Base-by-base conservation (phyloP, 768 basidiomycete species). In the Boletus insuetus region DNA sequence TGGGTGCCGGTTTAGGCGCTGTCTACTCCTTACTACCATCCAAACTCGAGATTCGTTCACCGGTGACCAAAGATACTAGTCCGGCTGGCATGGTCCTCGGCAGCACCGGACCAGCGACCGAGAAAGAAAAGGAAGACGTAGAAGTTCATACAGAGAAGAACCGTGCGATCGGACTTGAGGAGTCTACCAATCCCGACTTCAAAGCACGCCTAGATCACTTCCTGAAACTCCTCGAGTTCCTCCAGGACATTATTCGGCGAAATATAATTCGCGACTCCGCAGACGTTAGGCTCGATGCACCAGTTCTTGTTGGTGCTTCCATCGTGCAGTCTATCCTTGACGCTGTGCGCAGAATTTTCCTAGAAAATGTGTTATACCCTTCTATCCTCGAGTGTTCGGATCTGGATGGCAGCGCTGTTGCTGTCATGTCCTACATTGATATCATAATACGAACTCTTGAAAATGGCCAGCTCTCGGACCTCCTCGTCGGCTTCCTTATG, bases 351-450 rank as follows among this genome's bases (percentile, higher is more conserved):
- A 79, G 83, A 19, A 89, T 91, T 52, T 98, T 98, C 75, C 77
- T 98, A 5, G 89, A 95, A 72, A 96, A 94, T 62, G 87, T 98
- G 20, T 74, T 98, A 31, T 96, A 96, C 68, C 91, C 96, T 0
- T 91, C 93, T 11, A 83, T 98, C 48, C 77, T 97, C 46, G 95
- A 98, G 67, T 95, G 93, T 71, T 94, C 94, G 0, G 91, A 92
- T 56, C 67, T 78, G 6, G 96, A 98, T 68, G 96, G 96, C n/a
- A 96, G 94, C 58, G 91, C 94, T 0, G 88, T 97, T 2, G 94
- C 96, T 11, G 94, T 98, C 51, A 85, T 98, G 82, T 92, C 90
- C 16, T 98, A 98, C 67, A 85, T 98, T 59, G 93, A 97, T 61
- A 82, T 92, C 64, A 88, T 93, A 80, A 79, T 94, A 49, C 80